These are phyloP conservation scores for Oryza coarctata DNA, from an alignment of 176 grass and related monocot species.

Conservation along the genomic window DNA sequence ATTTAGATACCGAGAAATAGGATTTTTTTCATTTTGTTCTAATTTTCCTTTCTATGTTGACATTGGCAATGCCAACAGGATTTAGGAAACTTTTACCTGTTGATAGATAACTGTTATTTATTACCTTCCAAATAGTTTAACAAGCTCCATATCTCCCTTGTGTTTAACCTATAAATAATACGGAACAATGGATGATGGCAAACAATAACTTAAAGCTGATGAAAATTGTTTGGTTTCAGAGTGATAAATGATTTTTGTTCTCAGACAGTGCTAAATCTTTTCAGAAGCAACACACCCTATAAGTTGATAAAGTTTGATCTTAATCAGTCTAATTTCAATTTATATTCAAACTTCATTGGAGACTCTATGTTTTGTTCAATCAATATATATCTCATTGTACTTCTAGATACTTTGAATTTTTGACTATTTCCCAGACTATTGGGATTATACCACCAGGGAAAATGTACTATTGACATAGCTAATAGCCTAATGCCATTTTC, in stretches of 20 bases:
- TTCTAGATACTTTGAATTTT: conserved; percentile 11
- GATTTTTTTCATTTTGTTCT: not conserved
- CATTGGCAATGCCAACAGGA: not conserved
- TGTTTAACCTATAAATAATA: not conserved
- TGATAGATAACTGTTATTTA: conserved; percentile 1
- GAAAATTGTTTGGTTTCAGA: not conserved
- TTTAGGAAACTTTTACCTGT: not conserved
- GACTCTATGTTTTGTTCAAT: not conserved
- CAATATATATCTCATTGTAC: not conserved
- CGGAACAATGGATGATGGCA: not conserved
- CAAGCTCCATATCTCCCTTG: not conserved
- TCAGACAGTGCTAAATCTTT: not conserved
- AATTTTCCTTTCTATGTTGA: not conserved
- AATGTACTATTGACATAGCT: conserved; percentile 6
- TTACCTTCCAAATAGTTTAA: conserved; percentile 1
- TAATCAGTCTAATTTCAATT: not conserved
- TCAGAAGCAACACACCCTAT: not conserved
- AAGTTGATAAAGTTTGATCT: not conserved
- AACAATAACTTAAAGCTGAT: not conserved
- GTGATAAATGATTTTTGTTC: conserved; percentile 12
- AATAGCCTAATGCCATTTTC: not conserved
- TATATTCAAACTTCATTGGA: not conserved
- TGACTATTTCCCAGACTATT: not conserved
- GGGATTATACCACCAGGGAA: not conserved
- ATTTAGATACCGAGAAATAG: conserved; percentile 5